Evolutionary conservation across 129 eudicot species (phyloP).

Genomic region (Lactuca sativa): DNA sequence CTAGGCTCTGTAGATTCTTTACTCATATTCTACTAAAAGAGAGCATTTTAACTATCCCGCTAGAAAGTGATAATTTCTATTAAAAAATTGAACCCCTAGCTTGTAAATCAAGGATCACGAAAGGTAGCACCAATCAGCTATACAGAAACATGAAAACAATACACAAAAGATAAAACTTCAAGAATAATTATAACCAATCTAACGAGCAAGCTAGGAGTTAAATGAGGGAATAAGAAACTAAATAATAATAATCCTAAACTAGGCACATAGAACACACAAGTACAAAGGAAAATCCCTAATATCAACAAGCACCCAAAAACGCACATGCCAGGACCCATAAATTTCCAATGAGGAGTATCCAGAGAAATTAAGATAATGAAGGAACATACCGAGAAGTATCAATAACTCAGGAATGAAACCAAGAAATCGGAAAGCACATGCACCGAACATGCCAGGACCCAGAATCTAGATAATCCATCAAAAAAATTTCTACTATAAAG

Average conservation of each 20-base stretch:
- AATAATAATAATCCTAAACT: not conserved
- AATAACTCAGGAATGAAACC: too few relatives aligned
- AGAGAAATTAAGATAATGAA: too few relatives aligned
- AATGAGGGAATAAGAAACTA: not conserved
- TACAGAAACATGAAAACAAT: not conserved
- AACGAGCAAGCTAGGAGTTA: not conserved
- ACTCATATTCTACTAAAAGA: slow-evolving; percentile 44
- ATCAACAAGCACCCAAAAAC: slow-evolving; percentile 8
- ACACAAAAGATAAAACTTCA: not conserved
- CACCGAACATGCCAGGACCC: too few relatives aligned
- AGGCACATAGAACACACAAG: slow-evolving; percentile 18
- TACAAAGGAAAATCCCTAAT: slow-evolving; percentile 20
- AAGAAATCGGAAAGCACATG: too few relatives aligned
- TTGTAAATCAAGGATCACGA: not conserved
- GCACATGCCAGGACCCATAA: too few relatives aligned
- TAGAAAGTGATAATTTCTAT: not conserved
- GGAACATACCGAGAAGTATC: too few relatives aligned
- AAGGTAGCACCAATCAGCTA: not conserved
- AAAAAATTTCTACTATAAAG: too few relatives aligned
- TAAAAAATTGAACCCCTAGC: not conserved
- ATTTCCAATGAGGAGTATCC: too few relatives aligned
- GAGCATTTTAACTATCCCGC: not conserved
- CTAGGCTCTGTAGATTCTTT: slow-evolving; percentile 58
- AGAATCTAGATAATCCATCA: too few relatives aligned
- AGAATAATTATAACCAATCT: not conserved